Percentiles rank a stretch among this genome's conserved stretches.
phyloP scores from a whole-genome alignment of 345 rosid species.

The Geranium rotundifolium region DNA sequence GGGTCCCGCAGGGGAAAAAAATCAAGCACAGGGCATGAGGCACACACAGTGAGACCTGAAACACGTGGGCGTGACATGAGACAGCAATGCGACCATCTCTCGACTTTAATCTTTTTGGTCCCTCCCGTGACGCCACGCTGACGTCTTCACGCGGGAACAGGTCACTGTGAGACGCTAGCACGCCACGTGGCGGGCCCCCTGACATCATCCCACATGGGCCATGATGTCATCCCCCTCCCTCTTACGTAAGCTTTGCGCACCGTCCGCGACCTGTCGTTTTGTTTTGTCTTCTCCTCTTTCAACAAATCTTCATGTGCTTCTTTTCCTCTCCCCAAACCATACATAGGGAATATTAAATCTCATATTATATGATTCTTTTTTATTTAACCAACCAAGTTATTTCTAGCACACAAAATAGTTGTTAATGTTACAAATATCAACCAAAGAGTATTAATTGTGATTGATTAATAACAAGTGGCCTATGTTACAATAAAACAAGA shows the following conservation, averaged over 20 bases:
- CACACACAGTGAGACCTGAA: no score
- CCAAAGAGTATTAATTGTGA: no score
- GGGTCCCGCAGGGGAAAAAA: background rate
- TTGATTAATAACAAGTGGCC: no score
- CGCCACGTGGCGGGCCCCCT: slow-evolving; percentile 18
- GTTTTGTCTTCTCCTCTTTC: background rate
- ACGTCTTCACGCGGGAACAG: background rate
- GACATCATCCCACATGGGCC: slow-evolving; percentile 7
- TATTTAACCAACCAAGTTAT: no score
- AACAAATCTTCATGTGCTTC: background rate
- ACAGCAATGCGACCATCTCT: background rate
- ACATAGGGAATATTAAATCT: no score
- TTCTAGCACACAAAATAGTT: no score
- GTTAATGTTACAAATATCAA: no score
- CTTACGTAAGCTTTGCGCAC: slow-evolving; percentile 15
- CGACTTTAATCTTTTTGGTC: background rate
- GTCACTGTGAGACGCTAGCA: background rate
- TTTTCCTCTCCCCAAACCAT: no score
- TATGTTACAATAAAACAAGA: no score
- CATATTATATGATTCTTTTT: no score
- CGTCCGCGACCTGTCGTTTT: slow-evolving; percentile 14
- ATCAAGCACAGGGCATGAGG: background rate
- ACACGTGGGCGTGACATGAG: background rate
- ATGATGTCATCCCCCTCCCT: background rate
- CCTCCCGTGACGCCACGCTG: background rate